These are phyloP conservation scores for Amphichorda felina DNA, from an alignment of 2,329 filamentous ascomycete genomes.

Conservation along the genomic window DNA sequence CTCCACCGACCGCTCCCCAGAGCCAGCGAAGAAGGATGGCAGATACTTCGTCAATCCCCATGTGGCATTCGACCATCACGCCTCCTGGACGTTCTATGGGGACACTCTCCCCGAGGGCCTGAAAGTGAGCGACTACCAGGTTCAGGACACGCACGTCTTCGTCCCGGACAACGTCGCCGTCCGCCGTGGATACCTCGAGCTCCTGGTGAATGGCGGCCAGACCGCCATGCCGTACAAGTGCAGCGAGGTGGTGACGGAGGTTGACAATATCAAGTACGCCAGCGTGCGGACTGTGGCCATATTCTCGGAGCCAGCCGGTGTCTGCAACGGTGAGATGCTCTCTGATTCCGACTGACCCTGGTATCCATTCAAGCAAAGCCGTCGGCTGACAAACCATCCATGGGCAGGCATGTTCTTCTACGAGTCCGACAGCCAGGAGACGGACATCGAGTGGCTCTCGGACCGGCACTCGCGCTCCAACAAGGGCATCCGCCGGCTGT, in stretches of 20 bases:
- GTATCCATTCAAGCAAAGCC: too few relatives aligned
- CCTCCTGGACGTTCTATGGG: conserved; percentile 10
- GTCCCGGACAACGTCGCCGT: conserved; percentile 9
- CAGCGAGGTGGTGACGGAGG: conserved; percentile 11
- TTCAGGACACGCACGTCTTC: conserved; percentile 6
- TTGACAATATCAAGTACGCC: conserved; percentile 15
- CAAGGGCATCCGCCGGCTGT: conserved; percentile 11
- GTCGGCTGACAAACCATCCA: not conserved
- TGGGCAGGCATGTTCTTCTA: conserved; percentile 17
- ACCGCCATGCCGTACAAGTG: conserved; percentile 11
- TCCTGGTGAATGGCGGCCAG: conserved; percentile 14
- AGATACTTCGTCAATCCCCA: too few relatives aligned
- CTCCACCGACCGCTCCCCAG: too few relatives aligned
- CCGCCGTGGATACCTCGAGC: conserved; percentile 14
- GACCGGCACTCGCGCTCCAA: conserved; percentile 14
- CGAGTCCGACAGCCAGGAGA: conserved; percentile 13
- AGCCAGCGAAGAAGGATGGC: too few relatives aligned
- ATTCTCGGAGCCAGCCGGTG: conserved; percentile 13
- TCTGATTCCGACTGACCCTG: accelerated
- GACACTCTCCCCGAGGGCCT: conserved; percentile 11
- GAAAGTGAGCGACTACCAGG: conserved; percentile 10
- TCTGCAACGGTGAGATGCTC: conserved; percentile 15
- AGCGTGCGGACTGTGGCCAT: conserved; percentile 16
- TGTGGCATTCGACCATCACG: conserved; percentile 5
- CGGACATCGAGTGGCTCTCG: conserved; percentile 19